Evolutionary conservation across 2,329 filamentous ascomycete species (phyloP).

Genomic region (Rachicladosporium sp.): DNA sequence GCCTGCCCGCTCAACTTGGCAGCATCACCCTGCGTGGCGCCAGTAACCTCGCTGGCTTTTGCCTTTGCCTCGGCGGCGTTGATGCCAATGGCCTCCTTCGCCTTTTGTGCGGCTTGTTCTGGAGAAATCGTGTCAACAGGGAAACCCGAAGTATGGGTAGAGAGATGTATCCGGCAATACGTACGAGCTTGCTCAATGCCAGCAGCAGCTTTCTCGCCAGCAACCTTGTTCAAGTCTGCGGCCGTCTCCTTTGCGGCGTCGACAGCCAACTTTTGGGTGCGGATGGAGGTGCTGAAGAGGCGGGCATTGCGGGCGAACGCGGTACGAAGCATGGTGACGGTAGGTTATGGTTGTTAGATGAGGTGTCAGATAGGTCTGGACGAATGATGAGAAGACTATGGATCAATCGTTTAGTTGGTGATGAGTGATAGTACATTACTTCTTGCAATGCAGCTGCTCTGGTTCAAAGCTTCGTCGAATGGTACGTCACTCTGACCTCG

Average conservation of each 20-base stretch:
- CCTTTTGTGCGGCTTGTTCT: conserved; percentile 40
- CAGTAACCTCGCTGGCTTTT: conserved; percentile 27
- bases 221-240: background rate
- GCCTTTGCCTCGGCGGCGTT: conserved; percentile 27
- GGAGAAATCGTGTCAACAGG: no score
- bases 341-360: conserved; percentile 3
- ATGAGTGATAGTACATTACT: no score
- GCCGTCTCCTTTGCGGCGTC: conserved; percentile 41
- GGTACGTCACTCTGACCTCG: no score
- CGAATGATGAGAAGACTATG: no score
- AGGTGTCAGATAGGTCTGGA: background rate
- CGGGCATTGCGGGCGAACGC: conserved; percentile 32
- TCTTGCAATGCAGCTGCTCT: no score
- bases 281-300: conserved; percentile 43
- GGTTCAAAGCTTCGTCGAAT: no score
- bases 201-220: background rate
- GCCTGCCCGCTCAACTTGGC: conserved; percentile 28
- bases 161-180: no score
- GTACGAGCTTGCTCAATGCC: background rate
- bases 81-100: conserved; percentile 26
- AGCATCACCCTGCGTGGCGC: conserved; percentile 28
- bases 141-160: no score
- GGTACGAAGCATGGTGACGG: conserved; percentile 34
- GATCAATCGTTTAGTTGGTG: no score
- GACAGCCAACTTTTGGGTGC: conserved; percentile 38